Conservation (phyloP, 1,284 basidiomycete species). For the Tylopilus orsonianus region DNA sequence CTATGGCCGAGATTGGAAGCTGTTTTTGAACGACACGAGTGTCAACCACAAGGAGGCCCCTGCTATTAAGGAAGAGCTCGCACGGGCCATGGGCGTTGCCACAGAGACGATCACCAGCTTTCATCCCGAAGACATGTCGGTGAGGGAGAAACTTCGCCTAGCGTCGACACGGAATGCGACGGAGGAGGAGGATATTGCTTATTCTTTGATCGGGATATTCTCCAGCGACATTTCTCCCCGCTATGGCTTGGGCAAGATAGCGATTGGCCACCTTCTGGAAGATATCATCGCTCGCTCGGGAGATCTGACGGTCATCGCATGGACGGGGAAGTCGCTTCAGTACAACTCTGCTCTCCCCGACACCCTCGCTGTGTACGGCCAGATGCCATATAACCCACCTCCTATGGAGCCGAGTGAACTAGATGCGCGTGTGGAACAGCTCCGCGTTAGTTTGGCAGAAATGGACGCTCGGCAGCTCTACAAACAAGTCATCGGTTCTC, state of each 20-base stretch:
- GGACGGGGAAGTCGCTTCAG: constrained; percentile 4
- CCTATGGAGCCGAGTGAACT: constrained; percentile 1
- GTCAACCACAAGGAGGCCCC: constrained; percentile 16
- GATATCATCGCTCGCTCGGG: constrained; percentile 9
- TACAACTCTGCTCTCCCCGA: constrained; percentile 7
- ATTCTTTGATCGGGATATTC: constrained; percentile 15
- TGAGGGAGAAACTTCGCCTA: constrained; percentile 14
- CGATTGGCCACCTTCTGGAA: not conserved
- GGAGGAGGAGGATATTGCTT: constrained; percentile 5
- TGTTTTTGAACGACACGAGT: constrained; percentile 3
- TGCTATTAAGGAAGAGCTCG: constrained; percentile 9
- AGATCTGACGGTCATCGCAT: constrained; percentile 10
- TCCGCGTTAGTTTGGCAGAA: not conserved
- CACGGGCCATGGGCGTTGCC: not conserved
- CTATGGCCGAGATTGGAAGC: constrained; percentile 12
- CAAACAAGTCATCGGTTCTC: not conserved
- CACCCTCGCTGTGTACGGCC: constrained; percentile 3
- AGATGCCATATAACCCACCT: not conserved
- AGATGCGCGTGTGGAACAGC: not conserved
- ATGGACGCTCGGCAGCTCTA: not conserved
- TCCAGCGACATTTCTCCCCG: constrained; percentile 4
- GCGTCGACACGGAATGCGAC: constrained; percentile 9
- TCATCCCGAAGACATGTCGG: not conserved
- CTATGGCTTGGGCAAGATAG: constrained; percentile 3
- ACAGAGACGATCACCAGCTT: constrained; percentile 5